phyloP scores from a whole-genome alignment of 176 grass and related monocot genomes.

The Echinochloa phyllopogon region DNA sequence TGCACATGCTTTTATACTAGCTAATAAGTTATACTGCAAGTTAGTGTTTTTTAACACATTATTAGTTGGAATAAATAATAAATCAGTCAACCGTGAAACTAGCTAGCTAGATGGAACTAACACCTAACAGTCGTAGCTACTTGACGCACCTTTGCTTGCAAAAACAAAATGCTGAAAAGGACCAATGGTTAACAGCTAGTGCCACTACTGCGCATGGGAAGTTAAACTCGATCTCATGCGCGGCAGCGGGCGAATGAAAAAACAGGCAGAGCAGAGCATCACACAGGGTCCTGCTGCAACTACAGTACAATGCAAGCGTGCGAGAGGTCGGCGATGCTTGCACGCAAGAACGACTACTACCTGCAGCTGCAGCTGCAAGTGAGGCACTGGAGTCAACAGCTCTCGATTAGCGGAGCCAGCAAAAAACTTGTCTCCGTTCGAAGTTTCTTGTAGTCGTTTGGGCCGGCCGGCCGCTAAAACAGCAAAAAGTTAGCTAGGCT shows the following conservation, averaged over 20 bases:
- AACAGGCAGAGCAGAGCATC: neutral
- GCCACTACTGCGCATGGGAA: neutral
- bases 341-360: conserved; percentile 17
- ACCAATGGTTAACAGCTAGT: neutral
- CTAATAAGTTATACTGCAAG: neutral
- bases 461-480: neutral
- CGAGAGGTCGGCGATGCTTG: conserved; percentile 21
- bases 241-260: neutral
- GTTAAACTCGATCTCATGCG: neutral
- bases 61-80: neutral
- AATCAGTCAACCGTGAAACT: neutral
- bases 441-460: neutral
- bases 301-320: conserved; percentile 18
- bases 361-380: neutral
- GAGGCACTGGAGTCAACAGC: neutral
- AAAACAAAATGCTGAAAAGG: conserved; percentile 11
- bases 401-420: neutral
- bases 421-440: neutral
- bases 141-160: conserved; percentile 25
- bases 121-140: neutral
- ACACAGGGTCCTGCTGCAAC: neutral
- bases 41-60: neutral
- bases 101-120: neutral
- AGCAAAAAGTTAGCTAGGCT: neutral
- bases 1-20: conserved; percentile 11